phyloP scores from a whole-genome alignment of 176 grass and related monocot species.

The Typha latifolia region DNA sequence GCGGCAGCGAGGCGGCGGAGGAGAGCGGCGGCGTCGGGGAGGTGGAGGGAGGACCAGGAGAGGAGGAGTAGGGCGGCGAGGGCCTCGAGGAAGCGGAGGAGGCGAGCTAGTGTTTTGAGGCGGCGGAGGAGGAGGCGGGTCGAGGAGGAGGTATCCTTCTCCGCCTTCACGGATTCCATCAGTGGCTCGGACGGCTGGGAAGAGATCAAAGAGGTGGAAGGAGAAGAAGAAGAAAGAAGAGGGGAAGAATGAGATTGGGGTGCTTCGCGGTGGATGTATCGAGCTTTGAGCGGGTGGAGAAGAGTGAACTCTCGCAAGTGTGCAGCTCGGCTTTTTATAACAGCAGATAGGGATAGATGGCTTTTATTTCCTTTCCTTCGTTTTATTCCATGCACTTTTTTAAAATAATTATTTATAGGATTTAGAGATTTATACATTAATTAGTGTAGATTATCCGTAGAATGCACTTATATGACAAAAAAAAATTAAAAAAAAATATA shows the following conservation, averaged over 20 bases:
- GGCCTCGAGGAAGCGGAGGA: constrained; percentile 60
- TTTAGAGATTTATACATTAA: neutral
- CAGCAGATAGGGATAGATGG: neutral
- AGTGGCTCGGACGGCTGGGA: neutral
- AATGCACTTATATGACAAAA: no score
- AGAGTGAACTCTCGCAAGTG: neutral
- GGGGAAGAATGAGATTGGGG: no score
- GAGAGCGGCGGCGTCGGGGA: constrained; percentile 26
- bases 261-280: no score
- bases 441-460: no score
- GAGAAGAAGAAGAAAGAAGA: no score
- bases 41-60: constrained; percentile 45
- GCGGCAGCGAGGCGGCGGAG: constrained; percentile 28
- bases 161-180: neutral
- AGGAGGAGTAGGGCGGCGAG: constrained; percentile 35
- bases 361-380: neutral
- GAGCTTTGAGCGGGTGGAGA: neutral
- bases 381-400: neutral
- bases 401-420: neutral
- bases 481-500: no score
- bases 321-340: neutral
- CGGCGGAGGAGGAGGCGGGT: neutral
- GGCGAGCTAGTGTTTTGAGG: constrained; percentile 19
- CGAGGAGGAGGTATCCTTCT: neutral
- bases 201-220: neutral